Evolutionary conservation across 78 protist genomes (phyloP).

Genomic region (Emiliania huxleyi): DNA sequence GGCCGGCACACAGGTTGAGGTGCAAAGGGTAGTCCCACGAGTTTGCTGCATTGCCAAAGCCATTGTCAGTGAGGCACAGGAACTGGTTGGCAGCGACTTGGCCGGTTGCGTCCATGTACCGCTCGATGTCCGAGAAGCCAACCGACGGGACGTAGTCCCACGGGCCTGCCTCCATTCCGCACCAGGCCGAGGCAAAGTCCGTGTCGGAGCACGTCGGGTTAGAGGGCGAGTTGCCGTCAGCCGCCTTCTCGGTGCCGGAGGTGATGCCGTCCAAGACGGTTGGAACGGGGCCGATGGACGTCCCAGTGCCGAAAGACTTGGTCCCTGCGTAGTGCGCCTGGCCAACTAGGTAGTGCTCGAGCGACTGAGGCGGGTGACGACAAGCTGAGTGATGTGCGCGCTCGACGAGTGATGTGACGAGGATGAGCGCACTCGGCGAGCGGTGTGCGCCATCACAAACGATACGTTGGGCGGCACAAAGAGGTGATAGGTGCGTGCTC

Average conservation of each 20-base stretch:
- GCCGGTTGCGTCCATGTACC: background rate
- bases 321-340: background rate
- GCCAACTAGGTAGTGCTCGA: background rate
- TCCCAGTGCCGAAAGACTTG: too few species aligned
- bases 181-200: background rate
- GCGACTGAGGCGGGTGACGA: too few species aligned
- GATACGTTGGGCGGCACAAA: too few species aligned
- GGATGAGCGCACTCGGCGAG: too few species aligned
- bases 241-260: background rate
- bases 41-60: background rate
- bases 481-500: too few species aligned
- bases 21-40: background rate
- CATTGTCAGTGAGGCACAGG: background rate
- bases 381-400: too few species aligned
- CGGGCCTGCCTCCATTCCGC: background rate
- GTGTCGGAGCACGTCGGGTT: background rate
- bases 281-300: background rate
- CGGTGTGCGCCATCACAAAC: too few species aligned
- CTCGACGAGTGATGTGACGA: too few species aligned
- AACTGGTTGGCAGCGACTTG: background rate
- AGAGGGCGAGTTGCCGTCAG: background rate
- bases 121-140: slow-evolving; percentile 4
- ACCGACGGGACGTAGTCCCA: background rate
- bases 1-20: too few species aligned
- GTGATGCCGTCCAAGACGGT: background rate